Evolutionary conservation across 2,329 filamentous ascomycete genomes (phyloP), one percentile per base, ranked within the genome.

Genomic region (Immersiporthe knoxdaviesiana): DNA sequence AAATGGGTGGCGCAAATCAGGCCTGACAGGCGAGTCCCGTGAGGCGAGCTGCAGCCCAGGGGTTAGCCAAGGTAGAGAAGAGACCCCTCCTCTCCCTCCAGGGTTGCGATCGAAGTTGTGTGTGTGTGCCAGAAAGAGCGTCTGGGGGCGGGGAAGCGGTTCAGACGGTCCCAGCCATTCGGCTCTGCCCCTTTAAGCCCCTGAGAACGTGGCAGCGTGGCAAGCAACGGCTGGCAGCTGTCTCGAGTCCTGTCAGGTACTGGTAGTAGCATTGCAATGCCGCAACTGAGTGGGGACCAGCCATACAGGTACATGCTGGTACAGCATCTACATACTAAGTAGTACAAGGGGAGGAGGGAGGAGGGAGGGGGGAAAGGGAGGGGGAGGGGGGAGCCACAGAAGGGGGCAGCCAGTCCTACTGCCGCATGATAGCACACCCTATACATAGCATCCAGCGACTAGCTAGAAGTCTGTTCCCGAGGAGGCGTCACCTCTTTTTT

Each of bases 121-220:
- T n/a, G n/a, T 35, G 21, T 52, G 63, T 65, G 63, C 63, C 35
- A 54, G 24, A 56, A 56, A 35, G 62, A 47, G 58, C 24, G 58
- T 60, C 67, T 39, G 69, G 68, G 64, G 69, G 69, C 69, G 69
- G 69, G 69, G 69, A 71, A 60, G 59, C 59, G 21, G 59, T 61
- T 61, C 62, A 67, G 63, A 52, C 60, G 64, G 30, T 69, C 69
- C 69, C 69, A 68, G 60, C 67, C 67, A 71, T 67, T 69, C 69
- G 67, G 67, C 69, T 71, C 69, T 69, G 68, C 65, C 66, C 69
- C 69, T 66, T 30, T 30, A 14, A 44, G 52, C 52, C 47, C 50
- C 50, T 64, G 56, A 63, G 68, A 70, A 70, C 68, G 68, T 70
- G 68, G 68, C 66, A 56, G 63, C 63, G 63, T 41, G 50, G 47